phyloP scores from a whole-genome alignment of 257 asterid genomes.

The Nemophila menziesii region DNA sequence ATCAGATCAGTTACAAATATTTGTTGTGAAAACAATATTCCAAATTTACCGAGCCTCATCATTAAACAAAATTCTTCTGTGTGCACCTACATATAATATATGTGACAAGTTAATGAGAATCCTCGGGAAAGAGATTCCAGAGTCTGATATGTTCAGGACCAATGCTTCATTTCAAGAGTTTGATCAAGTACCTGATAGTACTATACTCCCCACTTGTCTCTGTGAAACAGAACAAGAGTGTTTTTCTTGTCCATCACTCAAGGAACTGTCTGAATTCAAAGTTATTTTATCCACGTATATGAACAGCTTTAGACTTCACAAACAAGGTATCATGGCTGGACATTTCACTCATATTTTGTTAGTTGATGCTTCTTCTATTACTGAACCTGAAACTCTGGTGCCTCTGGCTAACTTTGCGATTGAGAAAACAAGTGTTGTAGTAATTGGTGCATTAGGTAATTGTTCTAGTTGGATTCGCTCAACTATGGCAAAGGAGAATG shows the following conservation, averaged over 20 bases:
- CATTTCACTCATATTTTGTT: constrained; percentile 17
- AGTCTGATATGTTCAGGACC: constrained; percentile 15
- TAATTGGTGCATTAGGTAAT: constrained; percentile 14
- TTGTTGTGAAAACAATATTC: constrained; percentile 6
- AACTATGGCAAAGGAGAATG: constrained; percentile 17
- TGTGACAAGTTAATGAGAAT: constrained; percentile 15
- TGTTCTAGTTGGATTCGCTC: constrained; percentile 24
- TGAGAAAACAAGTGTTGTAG: constrained; percentile 9
- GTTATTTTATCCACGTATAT: constrained; percentile 13
- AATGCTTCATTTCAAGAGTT: constrained; percentile 21
- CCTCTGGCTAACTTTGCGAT: constrained; percentile 15
- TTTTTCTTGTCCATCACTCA: constrained; percentile 13
- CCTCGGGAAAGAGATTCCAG: constrained; percentile 11
- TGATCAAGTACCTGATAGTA: constrained; percentile 16
- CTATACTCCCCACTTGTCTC: constrained; percentile 15
- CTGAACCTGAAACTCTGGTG: constrained; percentile 21
- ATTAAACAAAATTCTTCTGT: constrained; percentile 13
- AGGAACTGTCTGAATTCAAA: constrained; percentile 8
- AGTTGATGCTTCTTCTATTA: constrained; percentile 21
- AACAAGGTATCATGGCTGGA: constrained; percentile 12
- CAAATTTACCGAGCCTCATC: constrained; percentile 5
- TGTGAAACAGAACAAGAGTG: constrained; percentile 10
- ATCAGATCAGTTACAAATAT: neutral
- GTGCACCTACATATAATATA: constrained; percentile 16
- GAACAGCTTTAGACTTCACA: constrained; percentile 12